Evolutionary conservation across 139 green algal genomes (phyloP).

Genomic region (Bryopsis sp.): DNA sequence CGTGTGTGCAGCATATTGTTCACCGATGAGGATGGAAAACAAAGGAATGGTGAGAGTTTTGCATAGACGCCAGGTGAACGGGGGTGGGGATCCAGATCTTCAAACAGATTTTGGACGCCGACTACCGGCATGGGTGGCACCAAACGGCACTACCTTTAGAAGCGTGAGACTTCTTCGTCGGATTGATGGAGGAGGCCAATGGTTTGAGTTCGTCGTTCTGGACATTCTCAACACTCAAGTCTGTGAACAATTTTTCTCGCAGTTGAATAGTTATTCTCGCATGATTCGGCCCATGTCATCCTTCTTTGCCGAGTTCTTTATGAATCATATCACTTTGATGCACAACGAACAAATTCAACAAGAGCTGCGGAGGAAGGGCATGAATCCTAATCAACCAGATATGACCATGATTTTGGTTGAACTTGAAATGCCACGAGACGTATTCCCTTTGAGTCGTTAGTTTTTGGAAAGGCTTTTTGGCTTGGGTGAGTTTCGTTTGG

Average conservation of each 20-base stretch:
- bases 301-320: neutral
- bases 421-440: no score
- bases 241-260: neutral
- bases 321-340: neutral
- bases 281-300: neutral
- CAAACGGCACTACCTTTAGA: neutral
- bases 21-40: neutral
- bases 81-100: neutral
- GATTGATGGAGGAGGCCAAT: neutral
- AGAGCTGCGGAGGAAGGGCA: no score
- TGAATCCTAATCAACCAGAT: no score
- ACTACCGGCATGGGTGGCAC: neutral
- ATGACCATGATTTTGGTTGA: no score
- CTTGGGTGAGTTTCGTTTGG: no score
- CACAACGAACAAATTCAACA: neutral
- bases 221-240: neutral
- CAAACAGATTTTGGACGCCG: neutral
- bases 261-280: neutral
- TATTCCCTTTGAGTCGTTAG: no score
- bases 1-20: neutral
- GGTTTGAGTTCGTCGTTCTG: neutral
- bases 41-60: neutral
- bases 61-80: neutral
- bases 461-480: no score
- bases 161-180: neutral